Base-by-base conservation (phyloP, 371 early-diverging fungal genomes). In the Polyrhizophydium stewartii region DNA sequence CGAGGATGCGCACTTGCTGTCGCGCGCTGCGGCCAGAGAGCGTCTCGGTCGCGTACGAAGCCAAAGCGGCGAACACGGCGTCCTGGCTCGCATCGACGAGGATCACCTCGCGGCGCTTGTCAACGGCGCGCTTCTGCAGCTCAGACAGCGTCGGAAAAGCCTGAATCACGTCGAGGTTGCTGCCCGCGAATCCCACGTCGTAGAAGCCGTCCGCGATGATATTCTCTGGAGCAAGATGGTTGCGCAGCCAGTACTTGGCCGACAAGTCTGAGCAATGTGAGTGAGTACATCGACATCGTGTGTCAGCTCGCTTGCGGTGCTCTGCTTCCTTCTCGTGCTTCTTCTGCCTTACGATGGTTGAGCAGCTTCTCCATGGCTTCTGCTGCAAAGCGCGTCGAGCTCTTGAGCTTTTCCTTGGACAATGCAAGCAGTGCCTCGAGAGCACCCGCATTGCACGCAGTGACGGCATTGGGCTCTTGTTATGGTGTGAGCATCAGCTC, bases 331-430 rank as follows among this genome's bases (percentile, higher is more conserved):
- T n/a, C n/a, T n/a, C n/a, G n/a, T n/a, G n/a, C n/a, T n/a, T n/a
- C n/a, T n/a, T n/a, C 35, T 35, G 35, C 50, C 73, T 38, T 65
- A 79, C 81, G 62, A 59, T 70, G 66, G 31, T 81, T 74, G 19
- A 81, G 64, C 9, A 81, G 57, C 63, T 81, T 78, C 46, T 75
- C 76, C 60, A 81, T 60, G 30, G 81, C 79, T 49, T 81, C 79
- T 16, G 52, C 60, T 3, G 79, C 76, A 63, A 81, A 81, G 45
- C 68, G 69, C 21, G 65, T 47, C 1, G 81, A 61, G 49, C 64
- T 68, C 43, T 68, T 68, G 25, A 58, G 49, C 13, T 68, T 31
- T 31, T 75, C 75, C 35, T 59, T 65, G 25, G 67, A 65, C 12
- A 81, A 61, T 0, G 64, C 50, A 13, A 79, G 31, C 60, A 81